Evolutionary conservation across 805 yeast species (phyloP), one percentile per base, ranked within the genome.

Genomic region (Myxozyma geophila): DNA sequence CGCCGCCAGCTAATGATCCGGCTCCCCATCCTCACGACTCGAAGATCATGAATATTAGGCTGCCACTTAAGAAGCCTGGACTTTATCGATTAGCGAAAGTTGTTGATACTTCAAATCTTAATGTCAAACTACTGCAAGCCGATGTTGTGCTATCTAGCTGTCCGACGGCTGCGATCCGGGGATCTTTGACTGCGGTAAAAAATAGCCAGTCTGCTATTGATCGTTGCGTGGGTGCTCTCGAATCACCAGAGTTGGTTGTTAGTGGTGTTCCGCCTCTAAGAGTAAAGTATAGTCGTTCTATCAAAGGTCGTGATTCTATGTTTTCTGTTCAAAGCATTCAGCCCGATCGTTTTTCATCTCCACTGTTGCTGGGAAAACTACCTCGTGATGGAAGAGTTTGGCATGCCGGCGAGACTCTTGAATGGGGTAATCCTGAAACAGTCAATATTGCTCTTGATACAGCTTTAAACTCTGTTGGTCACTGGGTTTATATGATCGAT

Each of bases 261-360:
- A 75, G 79, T 19, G 98, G 98, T 58, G 89, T 91, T 1, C 87
- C 93, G 0, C 98, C 99, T 0, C 75, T 89, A 62, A 82, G 82
- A 23, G 76, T 89, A 41, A 78, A 79, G 48, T 87, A 87, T 71
- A 76, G 76, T 43, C 67, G 72, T 9, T 60, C 72, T 10, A 65
- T 73, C 40, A 60, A 69, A 19, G 74, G 70, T 35, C 60, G 70
- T 39, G 73, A 77, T 59, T 67, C 76, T 19, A 64, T 61, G 62
- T 66, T 63, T 28, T 58, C 67, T 4, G 65, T 63, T 7, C 71
- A 63, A 41, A 68, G 69, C 36, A 67, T 60, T 21, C 69, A 66
- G 39, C 69, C 69, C 7, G 69, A 66, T 57, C 58, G 54, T 7
- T 66, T 58, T 40, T 48, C 57, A 15, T 70, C 75, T n/a, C 73